Evolutionary conservation across 148 eudicot genomes (phyloP).

Genomic region (Chenopodium album): DNA sequence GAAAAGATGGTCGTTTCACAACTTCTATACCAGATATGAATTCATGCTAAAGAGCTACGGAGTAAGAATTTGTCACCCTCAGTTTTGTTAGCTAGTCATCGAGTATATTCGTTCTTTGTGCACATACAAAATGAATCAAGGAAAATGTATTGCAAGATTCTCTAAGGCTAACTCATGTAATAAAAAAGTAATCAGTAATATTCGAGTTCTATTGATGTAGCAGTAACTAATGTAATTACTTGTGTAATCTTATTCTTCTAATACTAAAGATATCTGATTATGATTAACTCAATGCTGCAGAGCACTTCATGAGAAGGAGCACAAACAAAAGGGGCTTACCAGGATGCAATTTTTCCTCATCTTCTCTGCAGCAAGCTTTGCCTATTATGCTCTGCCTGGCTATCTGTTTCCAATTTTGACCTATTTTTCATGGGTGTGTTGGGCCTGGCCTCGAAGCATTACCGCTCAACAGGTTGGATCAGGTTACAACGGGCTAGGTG

Average conservation of each 20-base stretch:
- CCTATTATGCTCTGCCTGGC: conserved; percentile 88
- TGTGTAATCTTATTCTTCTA: background rate
- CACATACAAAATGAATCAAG: background rate
- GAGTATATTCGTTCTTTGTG: conserved; percentile 2
- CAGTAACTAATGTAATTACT: background rate
- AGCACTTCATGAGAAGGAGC: conserved; percentile 93
- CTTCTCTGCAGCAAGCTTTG: conserved; percentile 70
- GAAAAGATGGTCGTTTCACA: background rate
- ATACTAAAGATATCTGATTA: background rate
- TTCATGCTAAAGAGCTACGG: background rate
- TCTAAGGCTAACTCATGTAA: background rate
- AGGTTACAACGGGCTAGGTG: conserved; percentile 89
- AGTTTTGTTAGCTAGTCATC: background rate
- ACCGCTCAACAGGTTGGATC: conserved; percentile 97
- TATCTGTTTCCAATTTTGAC: conserved; percentile 84
- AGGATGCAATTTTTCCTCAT: conserved; percentile 89
- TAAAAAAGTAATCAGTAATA: background rate
- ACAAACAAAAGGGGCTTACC: conserved; percentile 64
- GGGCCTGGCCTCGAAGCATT: conserved; percentile 91
- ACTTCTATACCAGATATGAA: background rate
- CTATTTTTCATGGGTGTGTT: conserved; percentile 98
- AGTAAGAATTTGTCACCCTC: background rate
- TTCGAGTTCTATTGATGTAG: background rate
- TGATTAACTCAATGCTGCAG: conserved; percentile 41
- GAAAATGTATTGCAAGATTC: background rate